Evolutionary conservation across 768 basidiomycete genomes (phyloP).

Genomic region (Tricholoma sp.): DNA sequence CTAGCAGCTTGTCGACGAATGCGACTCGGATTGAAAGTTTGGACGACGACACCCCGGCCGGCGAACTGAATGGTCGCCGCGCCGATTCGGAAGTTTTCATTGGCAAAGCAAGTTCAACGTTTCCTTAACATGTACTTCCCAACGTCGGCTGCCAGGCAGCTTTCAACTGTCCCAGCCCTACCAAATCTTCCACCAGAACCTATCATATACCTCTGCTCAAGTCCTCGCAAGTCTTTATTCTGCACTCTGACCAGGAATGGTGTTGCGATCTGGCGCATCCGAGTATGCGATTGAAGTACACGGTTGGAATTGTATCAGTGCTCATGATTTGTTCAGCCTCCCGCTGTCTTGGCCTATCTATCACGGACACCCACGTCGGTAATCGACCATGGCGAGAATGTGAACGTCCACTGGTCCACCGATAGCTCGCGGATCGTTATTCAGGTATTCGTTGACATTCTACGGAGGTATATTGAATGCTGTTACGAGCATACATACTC

Average conservation of each 20-base stretch:
- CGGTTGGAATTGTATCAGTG: background rate
- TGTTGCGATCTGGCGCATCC: conserved; percentile 77
- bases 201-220: conserved; percentile 54
- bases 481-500: background rate
- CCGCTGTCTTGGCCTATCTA: conserved; percentile 65
- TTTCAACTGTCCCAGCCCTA: conserved; percentile 65
- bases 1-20: background rate
- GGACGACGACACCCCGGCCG: too few relatives aligned
- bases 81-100: too few relatives aligned
- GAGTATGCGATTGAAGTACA: conserved; percentile 43
- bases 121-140: conserved; percentile 82
- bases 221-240: conserved; percentile 74
- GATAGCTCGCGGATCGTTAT: conserved; percentile 78
- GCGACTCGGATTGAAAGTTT: background rate
- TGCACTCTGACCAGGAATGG: conserved; percentile 66
- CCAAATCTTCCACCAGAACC: conserved; percentile 56
- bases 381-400: conserved; percentile 78
- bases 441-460: conserved; percentile 45
- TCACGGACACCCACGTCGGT: conserved; percentile 74
- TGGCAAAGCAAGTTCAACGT: background rate
- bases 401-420: conserved; percentile 72
- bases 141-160: conserved; percentile 69
- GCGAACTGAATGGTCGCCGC: too few relatives aligned
- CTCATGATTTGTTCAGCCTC: conserved; percentile 44
- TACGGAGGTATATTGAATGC: background rate